A percentile compares a stretch with the other conserved stretches of the same genome.
phyloP scores from a whole-genome alignment of 2,329 filamentous ascomycete genomes.

The Ophiocordyceps polyrhachis-furcata region DNA sequence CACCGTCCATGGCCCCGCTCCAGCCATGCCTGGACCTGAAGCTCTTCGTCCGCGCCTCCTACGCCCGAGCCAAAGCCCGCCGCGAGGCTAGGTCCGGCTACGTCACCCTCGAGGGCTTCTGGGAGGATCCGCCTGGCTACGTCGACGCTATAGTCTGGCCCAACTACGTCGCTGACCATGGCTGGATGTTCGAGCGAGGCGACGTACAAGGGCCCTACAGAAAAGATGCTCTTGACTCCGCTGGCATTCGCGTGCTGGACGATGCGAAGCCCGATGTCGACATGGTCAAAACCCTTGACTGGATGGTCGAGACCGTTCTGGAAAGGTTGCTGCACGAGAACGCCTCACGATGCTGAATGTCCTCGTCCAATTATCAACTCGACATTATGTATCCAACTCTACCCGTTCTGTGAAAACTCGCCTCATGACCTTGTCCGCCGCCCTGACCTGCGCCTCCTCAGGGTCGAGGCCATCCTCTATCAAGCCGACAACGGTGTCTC shows the following conservation, averaged over 20 bases:
- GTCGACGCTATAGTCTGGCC: constrained; percentile 94
- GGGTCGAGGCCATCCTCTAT: constrained; percentile 25
- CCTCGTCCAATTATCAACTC: background rate
- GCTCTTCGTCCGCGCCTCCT: constrained; percentile 58
- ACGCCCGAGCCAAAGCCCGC: constrained; percentile 41
- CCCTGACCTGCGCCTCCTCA: constrained; percentile 35
- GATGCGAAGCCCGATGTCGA: constrained; percentile 29
- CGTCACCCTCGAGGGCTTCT: constrained; percentile 76
- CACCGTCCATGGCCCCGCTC: constrained; percentile 33
- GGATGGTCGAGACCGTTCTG: constrained; percentile 49
- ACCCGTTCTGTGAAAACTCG: background rate
- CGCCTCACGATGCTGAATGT: background rate
- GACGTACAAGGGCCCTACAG: constrained; percentile 43
- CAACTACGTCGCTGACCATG: constrained; percentile 69
- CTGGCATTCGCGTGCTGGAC: constrained; percentile 29
- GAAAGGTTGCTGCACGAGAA: constrained; percentile 21
- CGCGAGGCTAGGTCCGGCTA: constrained; percentile 56
- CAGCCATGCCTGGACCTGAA: constrained; percentile 50
- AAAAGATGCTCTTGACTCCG: constrained; percentile 21
- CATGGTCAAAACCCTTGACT: constrained; percentile 44
- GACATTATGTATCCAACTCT: background rate
- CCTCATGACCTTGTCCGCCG: constrained; percentile 32
- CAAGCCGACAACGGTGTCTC: constrained; percentile 23
- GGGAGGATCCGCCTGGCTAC: constrained; percentile 86
- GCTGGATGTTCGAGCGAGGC: constrained; percentile 55